A percentile compares a stretch with the other conserved stretches of the same genome.
These are phyloP conservation scores for Abelmoschus esculentus DNA, from an alignment of 345 rosid species.

Conservation along the genomic window DNA sequence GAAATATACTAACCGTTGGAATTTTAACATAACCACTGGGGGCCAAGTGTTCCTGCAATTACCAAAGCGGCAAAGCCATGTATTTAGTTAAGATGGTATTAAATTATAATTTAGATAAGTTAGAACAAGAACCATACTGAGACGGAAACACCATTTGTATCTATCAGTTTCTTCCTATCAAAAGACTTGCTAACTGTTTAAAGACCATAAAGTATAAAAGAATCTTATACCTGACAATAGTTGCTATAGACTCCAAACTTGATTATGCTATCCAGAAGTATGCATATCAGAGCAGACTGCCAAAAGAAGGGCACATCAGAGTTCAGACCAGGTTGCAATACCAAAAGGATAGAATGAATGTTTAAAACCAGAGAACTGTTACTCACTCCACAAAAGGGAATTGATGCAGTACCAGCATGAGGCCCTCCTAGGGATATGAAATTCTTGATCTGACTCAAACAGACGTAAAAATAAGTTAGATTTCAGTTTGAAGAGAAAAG, in stretches of 20 bases:
- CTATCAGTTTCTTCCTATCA: background rate
- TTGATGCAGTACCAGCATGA: conserved; percentile 83
- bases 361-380: background rate
- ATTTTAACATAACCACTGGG: conserved; percentile 72
- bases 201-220: background rate
- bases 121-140: background rate
- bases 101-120: background rate
- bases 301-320: background rate
- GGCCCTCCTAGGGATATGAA: conserved; percentile 70
- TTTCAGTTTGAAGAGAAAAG: background rate
- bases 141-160: background rate
- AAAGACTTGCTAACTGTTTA: background rate
- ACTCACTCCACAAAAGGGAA: conserved; percentile 81
- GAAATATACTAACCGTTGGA: conserved; percentile 55
- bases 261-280: conserved; percentile 56
- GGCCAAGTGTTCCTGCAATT: conserved; percentile 87
- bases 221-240: conserved; percentile 54
- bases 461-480: background rate
- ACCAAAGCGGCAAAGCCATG: no score
- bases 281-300: conserved; percentile 39
- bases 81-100: background rate
- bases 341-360: background rate
- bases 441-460: conserved; percentile 58
- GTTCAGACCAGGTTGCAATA: background rate
- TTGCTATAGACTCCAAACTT: conserved; percentile 55